phyloP scores from a whole-genome alignment of 768 basidiomycete genomes.

The Suillus subluteus region DNA sequence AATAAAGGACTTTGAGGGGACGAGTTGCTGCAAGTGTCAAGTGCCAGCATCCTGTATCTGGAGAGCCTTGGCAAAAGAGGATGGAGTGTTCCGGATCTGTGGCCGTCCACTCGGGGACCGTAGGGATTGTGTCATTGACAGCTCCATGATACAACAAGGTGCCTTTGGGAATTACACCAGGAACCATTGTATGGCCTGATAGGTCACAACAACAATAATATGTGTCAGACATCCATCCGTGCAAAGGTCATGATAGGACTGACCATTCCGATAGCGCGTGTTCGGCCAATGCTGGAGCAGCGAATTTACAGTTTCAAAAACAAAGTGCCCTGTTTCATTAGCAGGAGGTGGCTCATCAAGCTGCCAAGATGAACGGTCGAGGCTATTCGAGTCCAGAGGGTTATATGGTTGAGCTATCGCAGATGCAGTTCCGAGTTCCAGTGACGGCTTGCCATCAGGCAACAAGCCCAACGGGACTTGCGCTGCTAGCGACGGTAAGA shows the following conservation, averaged over 20 bases:
- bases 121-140: conserved; percentile 25
- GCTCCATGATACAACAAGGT: conserved; percentile 22
- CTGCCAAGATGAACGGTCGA: conserved; percentile 22
- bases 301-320: conserved; percentile 39
- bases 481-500: conserved; percentile 3
- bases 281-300: conserved; percentile 49
- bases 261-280: conserved; percentile 50
- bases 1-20: conserved; percentile 36
- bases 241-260: conserved; percentile 1
- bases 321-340: conserved; percentile 33
- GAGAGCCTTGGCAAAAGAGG: conserved; percentile 35
- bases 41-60: conserved; percentile 22
- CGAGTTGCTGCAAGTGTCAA: conserved; percentile 22
- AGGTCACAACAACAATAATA: neutral
- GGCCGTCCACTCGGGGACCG: conserved; percentile 37
- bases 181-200: conserved; percentile 11
- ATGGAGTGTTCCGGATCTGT: conserved; percentile 43
- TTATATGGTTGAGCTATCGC: neutral
- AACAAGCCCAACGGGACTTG: neutral
- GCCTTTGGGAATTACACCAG: conserved; percentile 12
- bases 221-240: neutral
- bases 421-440: neutral
- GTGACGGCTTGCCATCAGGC: neutral
- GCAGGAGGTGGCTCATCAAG: conserved; percentile 25
- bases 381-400: neutral